phyloP scores from a whole-genome alignment of 1,139 yeast species.

The Kluyveromyces sp. region DNA sequence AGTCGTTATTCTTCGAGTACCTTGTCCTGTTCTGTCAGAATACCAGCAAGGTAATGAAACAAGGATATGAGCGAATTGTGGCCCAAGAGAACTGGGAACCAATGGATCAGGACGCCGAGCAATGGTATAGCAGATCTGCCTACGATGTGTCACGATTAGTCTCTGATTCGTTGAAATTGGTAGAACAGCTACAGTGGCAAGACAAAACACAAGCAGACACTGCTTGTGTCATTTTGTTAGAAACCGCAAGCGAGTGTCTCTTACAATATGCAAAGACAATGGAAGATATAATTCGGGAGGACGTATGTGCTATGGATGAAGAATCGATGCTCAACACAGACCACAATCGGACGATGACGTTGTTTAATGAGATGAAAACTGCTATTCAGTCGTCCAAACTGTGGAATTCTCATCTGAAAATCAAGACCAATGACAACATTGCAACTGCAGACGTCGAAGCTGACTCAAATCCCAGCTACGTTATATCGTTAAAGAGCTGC shows the following conservation, averaged over 20 bases:
- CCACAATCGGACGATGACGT: conserved; percentile 31
- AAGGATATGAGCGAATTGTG: conserved; percentile 50
- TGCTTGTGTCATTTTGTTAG: conserved; percentile 51
- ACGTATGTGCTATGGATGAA: conserved; percentile 27
- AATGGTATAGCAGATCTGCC: conserved; percentile 49
- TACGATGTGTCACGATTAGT: conserved; percentile 61
- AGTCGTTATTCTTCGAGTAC: conserved; percentile 43
- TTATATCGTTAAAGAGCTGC: conserved; percentile 43
- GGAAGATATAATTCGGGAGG: conserved; percentile 18
- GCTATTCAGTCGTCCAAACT: conserved; percentile 34
- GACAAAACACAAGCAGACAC: conserved; percentile 55
- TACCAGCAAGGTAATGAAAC: conserved; percentile 43
- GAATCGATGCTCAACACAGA: not conserved
- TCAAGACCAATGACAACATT: too few species aligned
- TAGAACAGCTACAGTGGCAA: conserved; percentile 56
- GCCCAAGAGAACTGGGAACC: conserved; percentile 52
- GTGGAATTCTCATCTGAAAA: conserved; percentile 1
- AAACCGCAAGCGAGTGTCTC: conserved; percentile 56
- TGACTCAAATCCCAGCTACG: not conserved
- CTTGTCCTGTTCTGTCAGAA: conserved; percentile 50
- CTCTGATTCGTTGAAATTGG: conserved; percentile 47
- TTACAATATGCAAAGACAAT: conserved; percentile 37
- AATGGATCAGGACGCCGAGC: conserved; percentile 38
- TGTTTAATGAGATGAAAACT: conserved; percentile 44
- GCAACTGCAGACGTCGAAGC: not conserved